phyloP scores from a whole-genome alignment of 495 filamentous ascomycete species.

The Penicillium silybi region DNA sequence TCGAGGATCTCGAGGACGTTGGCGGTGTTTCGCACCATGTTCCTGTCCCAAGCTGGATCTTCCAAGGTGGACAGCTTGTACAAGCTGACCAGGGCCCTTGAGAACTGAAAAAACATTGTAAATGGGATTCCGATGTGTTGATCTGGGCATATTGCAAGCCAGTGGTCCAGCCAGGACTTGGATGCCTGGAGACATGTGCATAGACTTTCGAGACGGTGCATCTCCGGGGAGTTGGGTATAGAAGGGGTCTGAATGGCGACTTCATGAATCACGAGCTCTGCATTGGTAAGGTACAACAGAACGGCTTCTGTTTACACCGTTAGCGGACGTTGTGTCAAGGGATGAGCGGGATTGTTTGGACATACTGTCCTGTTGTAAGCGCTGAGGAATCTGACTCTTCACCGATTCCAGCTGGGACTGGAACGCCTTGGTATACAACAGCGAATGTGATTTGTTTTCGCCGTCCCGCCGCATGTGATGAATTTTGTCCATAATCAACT shows the following conservation, averaged over 20 bases:
- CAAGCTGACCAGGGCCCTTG: constrained; percentile 34
- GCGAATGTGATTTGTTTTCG: constrained; percentile 13
- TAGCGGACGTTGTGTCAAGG: neutral
- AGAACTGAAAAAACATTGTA: constrained; percentile 38
- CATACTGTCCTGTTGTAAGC: constrained; percentile 40
- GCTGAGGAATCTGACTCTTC: constrained; percentile 28
- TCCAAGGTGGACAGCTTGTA: constrained; percentile 42
- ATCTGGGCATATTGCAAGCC: constrained; percentile 26
- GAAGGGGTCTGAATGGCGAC: constrained; percentile 24
- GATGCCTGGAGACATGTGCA: constrained; percentile 31
- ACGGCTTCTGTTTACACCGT: constrained; percentile 30
- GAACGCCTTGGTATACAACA: constrained; percentile 43
- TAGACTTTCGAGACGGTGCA: constrained; percentile 31
- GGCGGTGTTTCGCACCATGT: constrained; percentile 25
- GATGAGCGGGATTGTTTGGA: neutral
- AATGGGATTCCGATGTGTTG: constrained; percentile 34
- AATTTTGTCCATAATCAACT: constrained; percentile 39
- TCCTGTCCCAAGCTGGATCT: constrained; percentile 33
- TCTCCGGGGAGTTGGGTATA: constrained; percentile 16
- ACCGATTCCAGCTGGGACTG: constrained; percentile 39
- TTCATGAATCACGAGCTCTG: constrained; percentile 45
- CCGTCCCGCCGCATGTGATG: constrained; percentile 21
- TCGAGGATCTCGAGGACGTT: constrained; percentile 27
- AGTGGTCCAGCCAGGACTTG: constrained; percentile 37
- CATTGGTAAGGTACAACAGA: constrained; percentile 31